These are phyloP conservation scores for Adiantum capillusveneris DNA, from an alignment of 75 land plant species.

Conservation along the genomic window DNA sequence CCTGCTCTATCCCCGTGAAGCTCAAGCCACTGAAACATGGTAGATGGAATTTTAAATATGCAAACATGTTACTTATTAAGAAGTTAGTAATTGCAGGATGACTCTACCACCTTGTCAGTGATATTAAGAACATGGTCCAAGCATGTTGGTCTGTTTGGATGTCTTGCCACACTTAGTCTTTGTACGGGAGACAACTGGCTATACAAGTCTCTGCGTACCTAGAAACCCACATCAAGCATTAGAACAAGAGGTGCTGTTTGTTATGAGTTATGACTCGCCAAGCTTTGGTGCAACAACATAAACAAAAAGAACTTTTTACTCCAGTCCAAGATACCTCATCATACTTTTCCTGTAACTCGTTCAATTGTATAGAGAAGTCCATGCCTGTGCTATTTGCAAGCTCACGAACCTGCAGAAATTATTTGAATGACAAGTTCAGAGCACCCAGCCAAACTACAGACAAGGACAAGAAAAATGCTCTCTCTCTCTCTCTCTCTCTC, in stretches of 20 bases:
- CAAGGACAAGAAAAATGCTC: no score
- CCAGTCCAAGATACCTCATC: constrained; percentile 37
- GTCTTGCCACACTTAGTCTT: constrained; percentile 77
- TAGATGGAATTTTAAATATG: neutral
- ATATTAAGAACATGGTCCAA: constrained; percentile 86
- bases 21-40: constrained; percentile 64
- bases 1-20: constrained; percentile 95
- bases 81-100: neutral
- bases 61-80: neutral
- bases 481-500: no score
- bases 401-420: constrained; percentile 43
- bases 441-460: no score
- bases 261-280: no score
- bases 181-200: constrained; percentile 69
- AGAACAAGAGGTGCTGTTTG: no score
- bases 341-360: constrained; percentile 58
- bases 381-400: constrained; percentile 77
- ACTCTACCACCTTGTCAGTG: constrained; percentile 63
- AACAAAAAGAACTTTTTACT: neutral
- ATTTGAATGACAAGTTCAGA: neutral
- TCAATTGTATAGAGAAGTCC: constrained; percentile 66
- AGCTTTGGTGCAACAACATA: neutral
- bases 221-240: constrained; percentile 6
- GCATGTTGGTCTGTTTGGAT: constrained; percentile 90
- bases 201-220: constrained; percentile 71